A percentile compares a stretch with the other conserved stretches of the same genome.
Evolutionary conservation across 2,329 filamentous ascomycete species (phyloP).

Genomic region (Calycina herbarum): DNA sequence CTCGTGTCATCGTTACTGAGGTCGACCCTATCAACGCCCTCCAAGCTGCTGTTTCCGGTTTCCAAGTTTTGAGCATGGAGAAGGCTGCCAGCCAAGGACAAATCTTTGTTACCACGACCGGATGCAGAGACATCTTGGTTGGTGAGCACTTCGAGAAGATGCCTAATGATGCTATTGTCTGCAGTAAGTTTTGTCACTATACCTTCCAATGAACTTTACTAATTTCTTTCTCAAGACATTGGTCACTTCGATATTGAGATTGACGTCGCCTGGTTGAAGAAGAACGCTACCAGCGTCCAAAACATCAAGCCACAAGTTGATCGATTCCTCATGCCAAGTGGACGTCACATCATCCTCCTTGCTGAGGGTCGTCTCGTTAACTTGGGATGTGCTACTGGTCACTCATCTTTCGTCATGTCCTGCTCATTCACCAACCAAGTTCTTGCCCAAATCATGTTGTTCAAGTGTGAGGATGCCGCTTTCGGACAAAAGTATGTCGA

Average conservation of each 20-base stretch:
- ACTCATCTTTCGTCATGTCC: conserved; percentile 99
- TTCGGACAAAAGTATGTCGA: conserved; percentile 95
- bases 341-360: conserved; percentile 96
- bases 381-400: conserved; percentile 96
- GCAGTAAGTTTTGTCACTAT: conserved; percentile 62
- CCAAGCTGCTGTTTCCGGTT: conserved; percentile 96
- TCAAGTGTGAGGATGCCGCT: conserved; percentile 83
- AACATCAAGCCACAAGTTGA: conserved; percentile 99
- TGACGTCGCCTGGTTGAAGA: conserved; percentile 99
- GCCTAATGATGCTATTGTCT: conserved; percentile 97
- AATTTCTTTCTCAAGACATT: conserved; percentile 63
- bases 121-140: conserved; percentile 96
- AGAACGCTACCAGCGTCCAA: conserved; percentile 87
- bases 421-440: conserved; percentile 99
- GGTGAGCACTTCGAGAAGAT: conserved; percentile 92
- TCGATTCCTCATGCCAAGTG: conserved; percentile 91
- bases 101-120: conserved; percentile 99
- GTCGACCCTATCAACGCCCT: conserved; percentile 99
- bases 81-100: conserved; percentile 86
- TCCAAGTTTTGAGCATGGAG: conserved; percentile 97
- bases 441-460: conserved; percentile 97
- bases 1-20: conserved; percentile 93
- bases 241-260: conserved; percentile 99
- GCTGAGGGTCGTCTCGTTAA: conserved; percentile 99
- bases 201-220: conserved; percentile 19